Evolutionary conservation across 768 basidiomycete species (phyloP), one percentile per base, ranked within the genome.

Genomic region (Tylopilus rubrobrunneus): DNA sequence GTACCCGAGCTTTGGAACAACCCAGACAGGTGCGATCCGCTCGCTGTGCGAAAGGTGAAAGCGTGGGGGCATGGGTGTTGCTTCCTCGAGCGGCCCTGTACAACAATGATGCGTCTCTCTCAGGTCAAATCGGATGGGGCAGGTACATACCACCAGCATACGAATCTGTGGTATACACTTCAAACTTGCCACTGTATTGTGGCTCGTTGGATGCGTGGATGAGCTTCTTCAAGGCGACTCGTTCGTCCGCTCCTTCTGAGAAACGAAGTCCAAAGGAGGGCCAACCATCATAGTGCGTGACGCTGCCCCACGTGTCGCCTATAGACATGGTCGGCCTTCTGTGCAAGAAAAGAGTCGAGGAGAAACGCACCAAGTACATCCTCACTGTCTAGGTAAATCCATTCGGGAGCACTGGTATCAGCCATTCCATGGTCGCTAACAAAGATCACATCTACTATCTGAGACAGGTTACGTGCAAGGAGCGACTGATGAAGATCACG

Each of bases 351-450:
- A 15, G 34, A 31, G 8, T 31, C 31, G 7, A 37, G 25, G 7
- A 19, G 21, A 41, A 41, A 43, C 60, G 15, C 45, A 68, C 68
- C 68, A 11, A 71, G 67, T 7, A 70, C 52, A 27, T 57, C 63
- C 1, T 60, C 59, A 17, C 25, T 87, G 65, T 97, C 92, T 49
- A 97, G 76, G 68, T 86, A 90, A 33, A 95, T 71, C 45, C 81
- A 77, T 46, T 86, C 81, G 0, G 85, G 84, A 57, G 88, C 78
- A 56, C 83, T 84, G n/a, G 92, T 96, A 66, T 91, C 89, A 1
- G 84, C 86, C 89, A 92, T 94, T n/a, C 91, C 92, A 61, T 92
- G 88, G 65, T 92, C 90, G 56, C 86, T 88, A 58, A 97, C 92
- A 61, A 95, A 93, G 23, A 96, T 79, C 31, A 96, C 77, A 66